Percentiles rank a stretch among this genome's conserved stretches.
These are phyloP conservation scores for Mycena sp. DNA, from an alignment of 1,284 basidiomycete species.

Conservation along the genomic window DNA sequence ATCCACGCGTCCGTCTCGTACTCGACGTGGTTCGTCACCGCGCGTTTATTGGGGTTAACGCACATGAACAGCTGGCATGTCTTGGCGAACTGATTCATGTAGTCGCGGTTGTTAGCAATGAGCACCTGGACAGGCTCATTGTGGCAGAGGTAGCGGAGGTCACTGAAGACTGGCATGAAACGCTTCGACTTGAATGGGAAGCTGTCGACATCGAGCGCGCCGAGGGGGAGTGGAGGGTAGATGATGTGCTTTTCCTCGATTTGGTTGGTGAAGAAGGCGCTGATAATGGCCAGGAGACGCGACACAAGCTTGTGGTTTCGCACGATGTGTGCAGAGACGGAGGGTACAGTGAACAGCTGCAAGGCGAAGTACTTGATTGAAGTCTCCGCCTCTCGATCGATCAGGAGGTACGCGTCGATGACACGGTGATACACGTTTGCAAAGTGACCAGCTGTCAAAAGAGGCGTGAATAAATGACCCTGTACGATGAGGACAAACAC, in stretches of 20 bases:
- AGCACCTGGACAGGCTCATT: conserved; percentile 81
- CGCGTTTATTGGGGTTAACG: conserved; percentile 90
- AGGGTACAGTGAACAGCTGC: conserved; percentile 90
- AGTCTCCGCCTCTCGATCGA: conserved; percentile 92
- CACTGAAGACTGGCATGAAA: conserved; percentile 90
- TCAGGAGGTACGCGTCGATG: conserved; percentile 89
- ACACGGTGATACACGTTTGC: conserved; percentile 87
- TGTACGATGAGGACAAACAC: conserved; percentile 32
- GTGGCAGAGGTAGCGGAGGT: conserved; percentile 81
- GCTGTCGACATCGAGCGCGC: conserved; percentile 77
- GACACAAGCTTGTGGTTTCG: conserved; percentile 80
- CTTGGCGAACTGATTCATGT: conserved; percentile 62
- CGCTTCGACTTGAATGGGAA: conserved; percentile 93
- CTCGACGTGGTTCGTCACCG: conserved; percentile 85
- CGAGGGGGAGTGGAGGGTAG: conserved; percentile 52
- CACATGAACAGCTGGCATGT: conserved; percentile 91
- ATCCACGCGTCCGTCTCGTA: conserved; percentile 97
- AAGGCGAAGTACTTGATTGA: conserved; percentile 93
- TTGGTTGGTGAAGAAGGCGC: conserved; percentile 90
- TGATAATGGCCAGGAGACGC: conserved; percentile 83
- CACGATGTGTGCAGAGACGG: conserved; percentile 82
- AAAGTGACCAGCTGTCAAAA: conserved; percentile 79
- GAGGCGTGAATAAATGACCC: conserved; percentile 18
- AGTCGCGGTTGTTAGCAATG: conserved; percentile 71
- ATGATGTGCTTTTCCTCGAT: conserved; percentile 67